Evolutionary conservation across 2,329 filamentous ascomycete genomes (phyloP).

Genomic region (Ceratocystis papillata): DNA sequence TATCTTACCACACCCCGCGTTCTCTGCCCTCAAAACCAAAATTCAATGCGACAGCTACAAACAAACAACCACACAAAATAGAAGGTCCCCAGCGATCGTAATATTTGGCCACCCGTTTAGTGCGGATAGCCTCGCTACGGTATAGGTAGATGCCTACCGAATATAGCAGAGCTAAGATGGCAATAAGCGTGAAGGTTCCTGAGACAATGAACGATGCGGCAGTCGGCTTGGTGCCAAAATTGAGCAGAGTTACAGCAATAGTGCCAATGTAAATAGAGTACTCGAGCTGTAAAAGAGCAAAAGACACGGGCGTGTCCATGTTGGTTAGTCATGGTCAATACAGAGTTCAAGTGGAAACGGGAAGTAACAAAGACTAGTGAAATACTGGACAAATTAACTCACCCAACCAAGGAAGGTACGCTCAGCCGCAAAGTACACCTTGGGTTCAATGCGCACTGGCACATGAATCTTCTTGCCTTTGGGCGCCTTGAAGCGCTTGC

Average conservation of each 20-base stretch:
- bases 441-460: constrained; percentile 88
- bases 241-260: constrained; percentile 72
- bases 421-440: constrained; percentile 94
- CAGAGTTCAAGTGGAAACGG: not conserved
- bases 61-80: constrained; percentile 59
- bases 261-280: constrained; percentile 90
- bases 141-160: constrained; percentile 77
- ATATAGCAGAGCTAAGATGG: constrained; percentile 69
- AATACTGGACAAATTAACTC: constrained; percentile 31
- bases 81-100: constrained; percentile 84
- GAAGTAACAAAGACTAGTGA: not conserved
- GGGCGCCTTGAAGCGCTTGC: constrained; percentile 57
- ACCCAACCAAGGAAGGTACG: constrained; percentile 92
- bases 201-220: constrained; percentile 55
- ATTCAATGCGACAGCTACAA: constrained; percentile 65
- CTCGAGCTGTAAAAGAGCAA: constrained; percentile 53
- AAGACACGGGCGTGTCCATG: not conserved
- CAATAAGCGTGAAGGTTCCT: constrained; percentile 71
- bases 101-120: constrained; percentile 73
- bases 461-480: constrained; percentile 90
- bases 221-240: constrained; percentile 56
- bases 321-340: constrained; percentile 22
- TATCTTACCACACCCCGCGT: constrained; percentile 41
- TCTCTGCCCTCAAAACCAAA: constrained; percentile 67
- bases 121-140: constrained; percentile 74